phyloP scores from a whole-genome alignment of 1,284 basidiomycete species.

The Ceratobasidium sp. region DNA sequence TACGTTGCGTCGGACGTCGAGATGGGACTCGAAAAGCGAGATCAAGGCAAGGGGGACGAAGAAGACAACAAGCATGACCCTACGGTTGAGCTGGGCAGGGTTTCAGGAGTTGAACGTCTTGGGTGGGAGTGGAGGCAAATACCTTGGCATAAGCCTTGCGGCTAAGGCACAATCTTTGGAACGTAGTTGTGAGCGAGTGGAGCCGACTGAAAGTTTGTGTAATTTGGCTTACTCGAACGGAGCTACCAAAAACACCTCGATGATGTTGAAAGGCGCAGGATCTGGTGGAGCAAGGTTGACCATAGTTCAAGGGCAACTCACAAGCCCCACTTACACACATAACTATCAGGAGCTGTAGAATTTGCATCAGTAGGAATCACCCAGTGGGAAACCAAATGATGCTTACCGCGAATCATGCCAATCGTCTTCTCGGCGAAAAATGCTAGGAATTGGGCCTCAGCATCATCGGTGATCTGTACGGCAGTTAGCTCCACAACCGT shows the following conservation, averaged over 20 bases:
- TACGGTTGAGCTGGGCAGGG: conserved; percentile 73
- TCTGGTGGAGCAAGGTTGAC: conserved; percentile 26
- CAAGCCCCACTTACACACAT: conserved; percentile 49
- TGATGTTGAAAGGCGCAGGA: conserved; percentile 76
- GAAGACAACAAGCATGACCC: conserved; percentile 82
- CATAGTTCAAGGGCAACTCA: neutral
- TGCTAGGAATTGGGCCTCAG: conserved; percentile 83
- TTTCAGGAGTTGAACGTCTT: conserved; percentile 49
- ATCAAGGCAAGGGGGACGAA: conserved; percentile 81
- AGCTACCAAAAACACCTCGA: conserved; percentile 83
- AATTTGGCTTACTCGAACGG: conserved; percentile 79
- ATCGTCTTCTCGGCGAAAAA: conserved; percentile 91
- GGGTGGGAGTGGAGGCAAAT: neutral
- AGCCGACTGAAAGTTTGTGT: conserved; percentile 9
- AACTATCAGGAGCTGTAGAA: conserved; percentile 63
- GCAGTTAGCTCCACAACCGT: conserved; percentile 23
- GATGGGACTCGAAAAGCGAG: conserved; percentile 79
- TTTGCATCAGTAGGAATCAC: conserved; percentile 67
- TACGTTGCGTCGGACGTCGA: conserved; percentile 64
- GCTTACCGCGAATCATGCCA: conserved; percentile 74
- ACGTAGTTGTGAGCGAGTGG: neutral
- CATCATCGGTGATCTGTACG: conserved; percentile 68
- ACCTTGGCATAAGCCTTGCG: conserved; percentile 70
- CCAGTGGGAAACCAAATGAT: conserved; percentile 2
- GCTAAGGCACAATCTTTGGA: conserved; percentile 64